Evolutionary conservation across 768 basidiomycete genomes (phyloP).

Genomic region (Psilocybe tampanensis): DNA sequence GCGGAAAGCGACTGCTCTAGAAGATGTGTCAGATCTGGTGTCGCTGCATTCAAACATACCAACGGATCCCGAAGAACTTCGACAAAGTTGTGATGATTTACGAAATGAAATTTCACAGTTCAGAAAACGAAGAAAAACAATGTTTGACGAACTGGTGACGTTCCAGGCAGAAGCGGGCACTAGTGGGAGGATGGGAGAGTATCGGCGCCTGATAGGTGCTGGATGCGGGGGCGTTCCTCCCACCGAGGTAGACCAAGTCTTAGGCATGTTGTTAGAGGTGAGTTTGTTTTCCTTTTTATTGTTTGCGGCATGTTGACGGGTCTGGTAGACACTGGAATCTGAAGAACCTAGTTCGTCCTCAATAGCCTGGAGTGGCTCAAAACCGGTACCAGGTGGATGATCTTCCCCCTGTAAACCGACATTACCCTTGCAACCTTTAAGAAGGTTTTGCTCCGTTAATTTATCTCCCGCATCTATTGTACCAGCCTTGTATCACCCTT

Average conservation of each 20-base stretch:
- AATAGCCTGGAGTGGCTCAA: slow-evolving; percentile 46
- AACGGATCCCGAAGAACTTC: slow-evolving; percentile 54
- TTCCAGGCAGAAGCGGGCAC: slow-evolving; percentile 93
- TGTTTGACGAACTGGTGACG: slow-evolving; percentile 75
- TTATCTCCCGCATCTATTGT: slow-evolving; percentile 27
- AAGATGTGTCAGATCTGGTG: slow-evolving; percentile 68
- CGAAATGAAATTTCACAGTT: slow-evolving; percentile 67
- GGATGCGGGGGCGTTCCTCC: slow-evolving; percentile 88
- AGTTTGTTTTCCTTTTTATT: slow-evolving; percentile 20
- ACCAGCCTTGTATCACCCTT: slow-evolving; percentile 20
- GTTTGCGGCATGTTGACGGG: background rate
- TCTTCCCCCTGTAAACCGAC: background rate
- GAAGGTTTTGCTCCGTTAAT: slow-evolving; percentile 16
- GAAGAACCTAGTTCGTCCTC: slow-evolving; percentile 75
- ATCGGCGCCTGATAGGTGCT: slow-evolving; percentile 84
- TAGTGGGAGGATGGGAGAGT: slow-evolving; percentile 85
- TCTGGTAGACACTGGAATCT: slow-evolving; percentile 70
- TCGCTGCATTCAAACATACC: slow-evolving; percentile 60
- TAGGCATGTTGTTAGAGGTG: slow-evolving; percentile 86
- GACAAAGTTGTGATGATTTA: slow-evolving; percentile 57
- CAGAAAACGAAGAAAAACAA: slow-evolving; percentile 65
- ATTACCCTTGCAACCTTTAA: background rate
- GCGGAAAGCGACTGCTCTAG: slow-evolving; percentile 49
- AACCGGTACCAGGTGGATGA: slow-evolving; percentile 33
- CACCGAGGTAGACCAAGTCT: slow-evolving; percentile 85